phyloP scores from a whole-genome alignment of 495 filamentous ascomycete species.

The Acidiella bohemica region DNA sequence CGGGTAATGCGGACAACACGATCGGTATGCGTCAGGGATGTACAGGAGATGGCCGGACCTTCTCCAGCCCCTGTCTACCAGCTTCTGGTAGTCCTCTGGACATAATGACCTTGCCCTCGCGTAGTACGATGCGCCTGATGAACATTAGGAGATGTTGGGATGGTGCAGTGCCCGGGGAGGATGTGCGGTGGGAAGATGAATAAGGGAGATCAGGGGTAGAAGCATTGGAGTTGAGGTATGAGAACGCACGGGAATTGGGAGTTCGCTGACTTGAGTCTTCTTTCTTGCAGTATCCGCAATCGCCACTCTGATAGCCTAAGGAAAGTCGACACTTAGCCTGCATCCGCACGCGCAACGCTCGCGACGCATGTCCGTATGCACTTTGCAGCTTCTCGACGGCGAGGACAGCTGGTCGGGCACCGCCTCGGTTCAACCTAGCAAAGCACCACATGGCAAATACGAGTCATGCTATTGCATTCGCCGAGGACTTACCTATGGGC shows the following conservation, averaged over 20 bases:
- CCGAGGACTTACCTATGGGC: conserved; percentile 14
- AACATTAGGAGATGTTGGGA: not conserved
- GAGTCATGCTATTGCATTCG: not conserved
- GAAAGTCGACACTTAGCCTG: conserved; percentile 9
- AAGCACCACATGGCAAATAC: not conserved
- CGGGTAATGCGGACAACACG: conserved; percentile 94
- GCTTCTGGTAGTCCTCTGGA: conserved; percentile 59
- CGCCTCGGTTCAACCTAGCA: not conserved
- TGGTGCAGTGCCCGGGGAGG: no score
- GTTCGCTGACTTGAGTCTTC: conserved; percentile 26
- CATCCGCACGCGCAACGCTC: not conserved
- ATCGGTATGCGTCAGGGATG: conserved; percentile 66
- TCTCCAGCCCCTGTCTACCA: conserved; percentile 84
- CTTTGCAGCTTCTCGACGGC: no score
- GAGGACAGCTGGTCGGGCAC: no score
- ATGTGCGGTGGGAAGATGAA: conserved; percentile 2
- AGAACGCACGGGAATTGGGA: conserved; percentile 29
- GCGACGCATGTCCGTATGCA: no score
- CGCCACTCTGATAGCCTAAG: conserved; percentile 27
- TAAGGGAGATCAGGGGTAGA: not conserved
- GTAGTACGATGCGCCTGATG: conserved; percentile 73
- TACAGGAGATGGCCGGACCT: conserved; percentile 78
- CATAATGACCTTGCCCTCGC: conserved; percentile 53
- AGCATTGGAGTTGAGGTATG: not conserved
- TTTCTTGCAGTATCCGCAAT: conserved; percentile 32